A percentile compares a stretch with the other conserved stretches of the same genome.
Conservation (phyloP, 1,139 yeast genomes). For the Taiozyma sp. region DNA sequence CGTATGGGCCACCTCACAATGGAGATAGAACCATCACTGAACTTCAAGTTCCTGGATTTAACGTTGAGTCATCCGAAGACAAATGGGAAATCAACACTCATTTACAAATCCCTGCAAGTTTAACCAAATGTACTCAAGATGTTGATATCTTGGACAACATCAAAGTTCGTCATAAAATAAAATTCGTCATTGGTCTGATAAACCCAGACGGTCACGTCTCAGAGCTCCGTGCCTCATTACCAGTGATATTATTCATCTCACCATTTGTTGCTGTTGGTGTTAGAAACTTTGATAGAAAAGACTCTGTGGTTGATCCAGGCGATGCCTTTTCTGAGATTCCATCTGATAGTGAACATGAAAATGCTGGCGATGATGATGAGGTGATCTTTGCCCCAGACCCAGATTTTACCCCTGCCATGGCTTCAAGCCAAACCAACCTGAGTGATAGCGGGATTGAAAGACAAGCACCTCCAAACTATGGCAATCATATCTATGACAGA, state of each 20-base stretch:
- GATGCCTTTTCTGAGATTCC: constrained; percentile 19
- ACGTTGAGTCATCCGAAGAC: constrained; percentile 36
- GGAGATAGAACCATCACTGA: constrained; percentile 56
- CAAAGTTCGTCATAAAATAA: constrained; percentile 57
- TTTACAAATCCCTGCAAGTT: constrained; percentile 61
- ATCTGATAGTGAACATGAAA: constrained; percentile 17
- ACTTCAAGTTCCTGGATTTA: constrained; percentile 33
- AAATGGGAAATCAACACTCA: constrained; percentile 70
- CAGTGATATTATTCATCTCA: constrained; percentile 53
- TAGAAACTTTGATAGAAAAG: constrained; percentile 24
- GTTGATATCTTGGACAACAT: constrained; percentile 53
- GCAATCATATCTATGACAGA: constrained; percentile 78
- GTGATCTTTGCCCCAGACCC: constrained; percentile 30
- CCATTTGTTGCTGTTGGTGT: constrained; percentile 78
- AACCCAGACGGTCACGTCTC: constrained; percentile 66
- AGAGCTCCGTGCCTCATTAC: constrained; percentile 65
- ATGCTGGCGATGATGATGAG: constrained; percentile 24
- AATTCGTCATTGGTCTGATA: constrained; percentile 47
- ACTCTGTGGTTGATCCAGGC: constrained; percentile 16
- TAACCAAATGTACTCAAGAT: constrained; percentile 79
- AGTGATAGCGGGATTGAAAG: constrained; percentile 11
- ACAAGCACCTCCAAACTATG: constrained; percentile 87
- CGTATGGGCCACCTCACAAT: constrained; percentile 40
- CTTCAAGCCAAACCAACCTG: constrained; percentile 15
- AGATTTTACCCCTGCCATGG: constrained; percentile 19